Base-by-base conservation (phyloP, 2,329 filamentous ascomycete species). In the Alternaria burnsii region DNA sequence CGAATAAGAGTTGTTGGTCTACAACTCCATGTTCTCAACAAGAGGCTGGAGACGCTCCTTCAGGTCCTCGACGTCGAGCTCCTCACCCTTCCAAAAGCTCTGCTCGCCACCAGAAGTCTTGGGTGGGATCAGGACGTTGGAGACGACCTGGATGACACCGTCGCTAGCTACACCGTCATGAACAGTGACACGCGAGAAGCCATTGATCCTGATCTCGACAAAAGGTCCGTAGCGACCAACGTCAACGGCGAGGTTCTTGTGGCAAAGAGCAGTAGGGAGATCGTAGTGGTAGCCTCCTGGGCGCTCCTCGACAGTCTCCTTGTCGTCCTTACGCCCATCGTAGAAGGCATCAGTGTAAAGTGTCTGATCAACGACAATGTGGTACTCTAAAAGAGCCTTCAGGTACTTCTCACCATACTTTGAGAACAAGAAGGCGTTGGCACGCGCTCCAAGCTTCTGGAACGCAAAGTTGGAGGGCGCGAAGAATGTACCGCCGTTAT, bases 351-450 rank as follows among this genome's bases (percentile, higher is more conserved):
- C 94, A 6, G 90, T 92, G 82, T 97, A 97, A 0, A 97, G 81
- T 0, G 91, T 94, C 60, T 88, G 85, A 71, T 91, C 87, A 42
- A 88, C 85, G 1, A 90, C 90, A 50, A 94, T 84, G 71, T 94
- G 91, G 75, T 96, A 96, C 80, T 92, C 83, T 16, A 96, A 82
- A 46, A 97, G 81, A 0, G 92, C 92, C 66, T 86, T 88, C 18
- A 97, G 85, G 75, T 92, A 97, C 76, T 89, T 89, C 65, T 85
- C 82, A 2, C 94, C 94, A 53, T 84, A 86, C 28, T 86, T 82
- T 59, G 90, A 91, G 84, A 97, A 97, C 4, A 97, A 83, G 84
- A 97, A 97, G 22, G 89, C 91, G 73, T 94, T 96, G 70, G 90
- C 87, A 56, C 77, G 83, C 1, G 87, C 85, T 0, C 93, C 92